Base-by-base conservation (phyloP, 768 basidiomycete genomes). In the Macrolepiota dolichaula region DNA sequence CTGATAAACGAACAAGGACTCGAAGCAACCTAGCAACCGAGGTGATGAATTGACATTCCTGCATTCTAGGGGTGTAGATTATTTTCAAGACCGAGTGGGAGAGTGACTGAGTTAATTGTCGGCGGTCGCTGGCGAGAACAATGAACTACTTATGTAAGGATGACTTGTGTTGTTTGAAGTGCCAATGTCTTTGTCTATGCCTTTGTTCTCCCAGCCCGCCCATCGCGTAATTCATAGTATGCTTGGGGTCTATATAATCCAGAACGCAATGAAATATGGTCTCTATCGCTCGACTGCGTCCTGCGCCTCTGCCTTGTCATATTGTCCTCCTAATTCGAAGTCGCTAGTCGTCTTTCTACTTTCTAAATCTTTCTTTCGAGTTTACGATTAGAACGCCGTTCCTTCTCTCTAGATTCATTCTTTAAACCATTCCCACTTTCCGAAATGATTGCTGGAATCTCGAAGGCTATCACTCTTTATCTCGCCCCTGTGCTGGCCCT, bases 361-460 rank as follows among this genome's bases (percentile, higher is more conserved):
- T 24, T 12, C 12, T n/a, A n/a, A n/a, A n/a, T n/a, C 47, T 49
- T 49, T 22, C 22, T 49, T 49, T 11, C 0, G 24, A 49, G 42
- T 15, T 49, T 24, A 49, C 47, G 19, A 49, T 27, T 27, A 24
- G 25, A 49, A 27, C 47, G 12, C 13, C n/a, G n/a, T 27, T 22
- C 25, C 2, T 13, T 25, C 12, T 49, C 25, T 12, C 15, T 44
- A 44, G 42, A 44, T 19, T 17, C 42, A 24, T 49, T 22, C 47
- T 22, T 22, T 11, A 13, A 13, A 19, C 4, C 47, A 24, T 40
- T 57, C 9, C 22, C 19, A 25, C 19, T 51, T 67, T 19, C 9
- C 19, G 42, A 77, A 66, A 93, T 92, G 91, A 85, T 92, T 67
- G 76, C 85, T 62, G 81, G 83, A 65, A 78, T 91, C 44, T 87